These are phyloP conservation scores for Leersia perrieri DNA, from an alignment of 176 grass and related monocot genomes.

Conservation along the genomic window DNA sequence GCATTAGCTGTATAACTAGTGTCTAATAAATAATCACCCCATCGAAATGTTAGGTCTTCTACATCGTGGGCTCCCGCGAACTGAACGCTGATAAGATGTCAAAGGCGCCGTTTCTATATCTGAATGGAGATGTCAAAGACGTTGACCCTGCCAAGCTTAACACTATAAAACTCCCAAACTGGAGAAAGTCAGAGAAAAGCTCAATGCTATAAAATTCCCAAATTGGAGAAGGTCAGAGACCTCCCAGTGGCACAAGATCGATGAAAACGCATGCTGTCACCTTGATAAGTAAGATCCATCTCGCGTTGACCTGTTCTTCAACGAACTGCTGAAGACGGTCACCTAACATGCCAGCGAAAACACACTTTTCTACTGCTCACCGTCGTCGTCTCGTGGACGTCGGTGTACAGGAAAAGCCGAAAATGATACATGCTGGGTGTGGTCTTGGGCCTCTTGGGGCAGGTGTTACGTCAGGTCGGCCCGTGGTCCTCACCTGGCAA, in stretches of 20 bases:
- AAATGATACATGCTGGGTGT: too few relatives aligned
- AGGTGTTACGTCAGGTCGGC: neutral
- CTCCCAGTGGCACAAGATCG: neutral
- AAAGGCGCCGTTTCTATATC: too few relatives aligned
- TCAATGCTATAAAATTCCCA: neutral
- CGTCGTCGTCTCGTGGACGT: neutral
- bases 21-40: neutral
- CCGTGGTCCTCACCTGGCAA: neutral
- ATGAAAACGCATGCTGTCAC: neutral
- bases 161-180: neutral
- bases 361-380: neutral
- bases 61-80: neutral
- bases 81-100: neutral
- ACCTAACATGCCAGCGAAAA: neutral
- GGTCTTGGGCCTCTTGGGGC: too few relatives aligned
- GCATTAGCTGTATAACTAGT: neutral
- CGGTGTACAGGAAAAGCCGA: neutral
- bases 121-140: neutral
- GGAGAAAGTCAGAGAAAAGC: constrained; percentile 3
- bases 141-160: neutral
- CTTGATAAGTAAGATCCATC: neutral
- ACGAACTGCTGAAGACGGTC: neutral
- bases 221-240: constrained; percentile 2
- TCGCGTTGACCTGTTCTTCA: neutral
- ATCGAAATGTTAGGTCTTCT: neutral